Evolutionary conservation across 306 rosid species (phyloP), one percentile per base, ranked within the genome.

Genomic region (Malus orientalis): DNA sequence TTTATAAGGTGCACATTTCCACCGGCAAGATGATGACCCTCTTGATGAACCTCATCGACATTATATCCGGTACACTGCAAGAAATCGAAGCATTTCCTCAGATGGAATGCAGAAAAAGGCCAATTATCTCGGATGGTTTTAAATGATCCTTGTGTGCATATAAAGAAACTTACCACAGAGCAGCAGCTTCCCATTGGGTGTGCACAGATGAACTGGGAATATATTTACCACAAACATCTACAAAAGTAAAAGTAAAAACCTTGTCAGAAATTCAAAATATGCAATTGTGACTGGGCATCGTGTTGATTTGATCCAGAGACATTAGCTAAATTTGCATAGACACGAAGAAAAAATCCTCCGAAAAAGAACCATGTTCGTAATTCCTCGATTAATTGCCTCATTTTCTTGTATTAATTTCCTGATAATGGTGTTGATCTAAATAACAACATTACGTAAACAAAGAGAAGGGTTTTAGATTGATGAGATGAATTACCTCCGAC

Each of bases 1-100:
- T 84, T 88, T 73, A 93, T 83, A 74, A 88, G 84, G 59, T 86
- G 82, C 81, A 93, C 93, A 71, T 89, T 93, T 63, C 89, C 91
- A 32, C 81, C 33, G 68, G 88, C 85, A 79, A 81, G 85, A 59
- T 65, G 85, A 59, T 68, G 83, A 65, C 82, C 85, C 32, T 76
- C 61, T 32, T 66, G 74, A 67, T 49, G 61, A 82, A 63, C 78
- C 74, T 74, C 78, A 57, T 68, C 60, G 8, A 66, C 65, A 54
- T 32, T 36, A 8, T 53, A 5, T 59, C 83, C 30, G 18, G 25
- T 58, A 54, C 33, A 45, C 84, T 80, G 72, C 76, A 69, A 68
- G 67, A 73, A 73, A 74, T 29, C 30, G 20, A 73, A 19, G 55
- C 23, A 73, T 54, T 72, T 71, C 22, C 13, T 3, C 60, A 36